Conservation (phyloP, 2,329 filamentous ascomycete species). For the Graphilbum sp. region DNA sequence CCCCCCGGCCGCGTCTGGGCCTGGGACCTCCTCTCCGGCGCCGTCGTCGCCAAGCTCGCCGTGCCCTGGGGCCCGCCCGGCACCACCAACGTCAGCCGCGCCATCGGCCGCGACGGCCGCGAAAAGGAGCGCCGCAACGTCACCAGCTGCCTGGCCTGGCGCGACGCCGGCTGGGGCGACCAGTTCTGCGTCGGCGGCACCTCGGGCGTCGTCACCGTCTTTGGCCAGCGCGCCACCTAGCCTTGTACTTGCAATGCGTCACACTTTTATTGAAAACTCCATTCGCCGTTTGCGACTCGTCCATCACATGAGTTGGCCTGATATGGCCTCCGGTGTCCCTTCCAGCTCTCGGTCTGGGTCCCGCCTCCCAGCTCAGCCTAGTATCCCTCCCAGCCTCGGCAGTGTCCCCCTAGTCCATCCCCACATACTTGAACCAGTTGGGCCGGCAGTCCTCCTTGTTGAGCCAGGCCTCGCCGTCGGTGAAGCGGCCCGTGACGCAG, state of each 20-base stretch:
- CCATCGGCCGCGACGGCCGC: constrained; percentile 42
- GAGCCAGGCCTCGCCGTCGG: constrained; percentile 72
- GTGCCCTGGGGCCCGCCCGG: constrained; percentile 34
- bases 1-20: constrained; percentile 50
- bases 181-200: constrained; percentile 51
- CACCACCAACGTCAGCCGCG: constrained; percentile 28
- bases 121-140: constrained; percentile 43
- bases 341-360: no score
- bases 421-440: constrained; percentile 93
- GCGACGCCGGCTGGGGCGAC: constrained; percentile 43
- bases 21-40: constrained; percentile 72
- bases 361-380: no score
- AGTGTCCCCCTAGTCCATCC: constrained; percentile 58
- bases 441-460: constrained; percentile 86
- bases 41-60: constrained; percentile 43
- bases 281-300: constrained; percentile 5
- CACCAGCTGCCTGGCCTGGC: constrained; percentile 46
- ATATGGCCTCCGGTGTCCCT: no score
- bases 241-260: no score
- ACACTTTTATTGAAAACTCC: no score
- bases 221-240: no score
- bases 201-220: constrained; percentile 48
- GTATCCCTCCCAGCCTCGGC: no score
- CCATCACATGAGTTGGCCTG: constrained; percentile 4
- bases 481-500: constrained; percentile 75